Base-by-base conservation (phyloP, 306 rosid species). In the Cercis canadensis region DNA sequence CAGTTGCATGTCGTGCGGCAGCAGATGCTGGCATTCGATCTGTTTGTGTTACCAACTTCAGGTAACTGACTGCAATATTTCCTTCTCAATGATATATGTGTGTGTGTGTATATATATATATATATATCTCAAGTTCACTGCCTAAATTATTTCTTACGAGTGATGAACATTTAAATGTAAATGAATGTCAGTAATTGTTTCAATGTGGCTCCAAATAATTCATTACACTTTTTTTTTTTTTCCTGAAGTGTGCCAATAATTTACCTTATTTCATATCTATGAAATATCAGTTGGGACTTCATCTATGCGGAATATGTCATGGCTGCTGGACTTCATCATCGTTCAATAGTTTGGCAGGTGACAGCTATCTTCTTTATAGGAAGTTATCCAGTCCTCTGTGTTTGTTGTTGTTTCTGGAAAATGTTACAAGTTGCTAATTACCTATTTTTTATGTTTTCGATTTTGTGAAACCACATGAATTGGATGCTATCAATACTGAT, bases 1-100 rank as follows among this genome's bases (percentile, higher is more conserved):
- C 99, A 4, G 96, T 94, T 57, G 97, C 96, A 11, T 94, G 97
- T 59, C 96, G 92, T 41, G 99, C 99, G 3, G 99, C 97, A 21
- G 97, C 97, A 21, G 92, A 95, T 80, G 97, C 99, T 62, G 97
- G 97, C 68, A 95, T 95, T 78, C 96, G 96, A 29, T 89, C 99
- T 62, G 93, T 95, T 66, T 95, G 99, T 75, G 96, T 87, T 70
- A 91, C 99, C 34, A 91, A 95, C 87, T 91, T 95, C 75, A 95
- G 97, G 99, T 91, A 76, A 65, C 33, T 50, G 34, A 65, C 36
- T 46, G 1, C 29, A 36, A 15, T 21, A 59, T 69, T 65, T 11
- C 24, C 33, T 18, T 55, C 43, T 37, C 6, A 5, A 5, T 37
- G 43, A 37, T 0, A 6, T 24, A 3, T 24, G 29, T 3, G n/a